Evolutionary conservation across 2,329 filamentous ascomycete genomes (phyloP).

Genomic region (Penicillium frequentans): DNA sequence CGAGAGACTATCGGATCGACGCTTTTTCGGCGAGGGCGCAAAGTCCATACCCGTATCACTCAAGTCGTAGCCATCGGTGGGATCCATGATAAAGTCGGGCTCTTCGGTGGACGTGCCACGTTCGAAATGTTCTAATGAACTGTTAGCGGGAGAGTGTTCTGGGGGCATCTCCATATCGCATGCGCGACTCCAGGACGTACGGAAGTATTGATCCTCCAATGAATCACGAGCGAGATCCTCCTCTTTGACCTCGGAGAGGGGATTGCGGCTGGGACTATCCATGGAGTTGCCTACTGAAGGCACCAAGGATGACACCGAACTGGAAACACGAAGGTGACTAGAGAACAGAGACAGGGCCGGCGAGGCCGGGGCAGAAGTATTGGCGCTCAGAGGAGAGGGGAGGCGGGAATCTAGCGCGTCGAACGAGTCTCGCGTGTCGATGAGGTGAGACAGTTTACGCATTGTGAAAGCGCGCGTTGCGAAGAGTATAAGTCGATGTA

Average conservation of each 20-base stretch:
- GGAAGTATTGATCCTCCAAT: constrained; percentile 65
- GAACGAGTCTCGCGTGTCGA: constrained; percentile 32
- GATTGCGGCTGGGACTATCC: constrained; percentile 60
- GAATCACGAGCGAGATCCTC: constrained; percentile 65
- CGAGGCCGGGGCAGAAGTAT: constrained; percentile 40
- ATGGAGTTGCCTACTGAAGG: constrained; percentile 54
- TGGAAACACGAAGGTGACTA: constrained; percentile 48
- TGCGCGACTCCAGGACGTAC: constrained; percentile 54
- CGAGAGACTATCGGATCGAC: constrained; percentile 49
- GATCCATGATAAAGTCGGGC: constrained; percentile 30
- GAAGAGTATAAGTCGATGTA: constrained; percentile 6
- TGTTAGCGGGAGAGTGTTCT: constrained; percentile 6
- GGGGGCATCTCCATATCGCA: too few relatives aligned
- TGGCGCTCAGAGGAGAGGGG: constrained; percentile 28
- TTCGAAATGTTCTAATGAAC: constrained; percentile 37
- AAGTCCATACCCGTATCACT: constrained; percentile 64
- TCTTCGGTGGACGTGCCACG: constrained; percentile 31
- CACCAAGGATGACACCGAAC: constrained; percentile 73
- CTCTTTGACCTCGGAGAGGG: constrained; percentile 79
- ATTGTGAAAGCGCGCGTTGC: constrained; percentile 24
- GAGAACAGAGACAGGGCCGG: constrained; percentile 44
- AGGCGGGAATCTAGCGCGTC: constrained; percentile 21
- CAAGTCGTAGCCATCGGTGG: constrained; percentile 45
- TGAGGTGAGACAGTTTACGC: constrained; percentile 36
- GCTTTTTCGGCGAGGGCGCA: constrained; percentile 57